Conservation (phyloP, 1,284 basidiomycete genomes). For the Boletus chippewaensis region DNA sequence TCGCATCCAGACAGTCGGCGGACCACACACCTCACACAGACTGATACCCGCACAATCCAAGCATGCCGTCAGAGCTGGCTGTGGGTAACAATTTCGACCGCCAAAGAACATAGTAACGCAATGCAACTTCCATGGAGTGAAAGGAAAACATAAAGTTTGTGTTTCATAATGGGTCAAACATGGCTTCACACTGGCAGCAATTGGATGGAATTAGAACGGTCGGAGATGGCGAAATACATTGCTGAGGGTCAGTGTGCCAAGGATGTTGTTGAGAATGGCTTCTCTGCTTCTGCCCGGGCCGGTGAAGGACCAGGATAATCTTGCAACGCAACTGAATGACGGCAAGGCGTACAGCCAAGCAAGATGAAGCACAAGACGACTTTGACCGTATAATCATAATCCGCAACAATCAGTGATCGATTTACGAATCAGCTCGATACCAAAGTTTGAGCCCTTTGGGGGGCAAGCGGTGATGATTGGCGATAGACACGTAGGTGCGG, state of each 20-base stretch:
- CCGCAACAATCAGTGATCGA: slow-evolving; percentile 54
- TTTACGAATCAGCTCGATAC: slow-evolving; percentile 48
- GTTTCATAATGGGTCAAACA: slow-evolving; percentile 2
- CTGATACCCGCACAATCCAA: slow-evolving; percentile 13
- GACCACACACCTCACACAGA: background rate
- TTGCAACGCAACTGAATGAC: background rate
- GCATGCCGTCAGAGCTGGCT: slow-evolving; percentile 3
- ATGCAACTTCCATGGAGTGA: background rate
- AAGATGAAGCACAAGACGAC: background rate
- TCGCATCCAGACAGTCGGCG: background rate
- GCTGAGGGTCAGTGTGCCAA: slow-evolving; percentile 5
- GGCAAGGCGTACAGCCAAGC: background rate
- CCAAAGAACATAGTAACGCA: background rate
- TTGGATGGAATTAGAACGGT: background rate
- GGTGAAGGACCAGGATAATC: background rate
- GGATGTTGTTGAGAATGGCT: background rate
- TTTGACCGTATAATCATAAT: slow-evolving; percentile 8
- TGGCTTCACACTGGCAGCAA: background rate
- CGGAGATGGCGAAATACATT: background rate
- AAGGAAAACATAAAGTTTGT: background rate
- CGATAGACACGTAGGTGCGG: slow-evolving; percentile 55
- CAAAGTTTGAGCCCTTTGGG: slow-evolving; percentile 43
- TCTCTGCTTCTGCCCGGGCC: background rate
- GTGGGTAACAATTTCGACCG: background rate
- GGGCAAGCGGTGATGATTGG: slow-evolving; percentile 49